phyloP scores from a whole-genome alignment of 192 early-diverging fungal genomes.

The Umbelopsis sp. region DNA sequence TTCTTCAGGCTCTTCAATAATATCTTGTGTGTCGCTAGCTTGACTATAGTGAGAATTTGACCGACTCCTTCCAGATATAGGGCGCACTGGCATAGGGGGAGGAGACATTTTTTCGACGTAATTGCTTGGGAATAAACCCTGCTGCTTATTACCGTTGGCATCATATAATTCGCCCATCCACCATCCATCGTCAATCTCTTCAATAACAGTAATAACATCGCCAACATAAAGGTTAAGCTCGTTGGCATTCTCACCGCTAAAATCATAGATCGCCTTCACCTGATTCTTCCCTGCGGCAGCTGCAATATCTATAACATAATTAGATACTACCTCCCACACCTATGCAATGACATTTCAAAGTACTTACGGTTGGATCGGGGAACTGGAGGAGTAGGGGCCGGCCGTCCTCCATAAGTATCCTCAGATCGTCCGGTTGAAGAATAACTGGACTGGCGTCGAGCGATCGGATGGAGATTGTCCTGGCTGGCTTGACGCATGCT shows the following conservation, averaged over 20 bases:
- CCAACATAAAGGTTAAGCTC: slow-evolving; percentile 84
- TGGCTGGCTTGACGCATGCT: slow-evolving; percentile 14
- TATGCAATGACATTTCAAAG: neutral
- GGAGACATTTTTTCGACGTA: slow-evolving; percentile 73
- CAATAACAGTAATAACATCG: slow-evolving; percentile 84
- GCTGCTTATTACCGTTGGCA: slow-evolving; percentile 53
- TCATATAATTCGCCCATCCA: slow-evolving; percentile 87
- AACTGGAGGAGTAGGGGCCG: slow-evolving; percentile 13
- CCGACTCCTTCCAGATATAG: slow-evolving; percentile 15
- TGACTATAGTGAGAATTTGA: slow-evolving; percentile 5
- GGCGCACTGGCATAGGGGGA: slow-evolving; percentile 35
- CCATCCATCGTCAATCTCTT: slow-evolving; percentile 94
- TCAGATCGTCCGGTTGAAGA: neutral
- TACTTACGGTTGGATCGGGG: slow-evolving; percentile 3
- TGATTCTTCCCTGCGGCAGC: slow-evolving; percentile 51
- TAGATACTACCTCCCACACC: neutral
- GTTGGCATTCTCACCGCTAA: slow-evolving; percentile 75
- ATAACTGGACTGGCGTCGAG: slow-evolving; percentile 12
- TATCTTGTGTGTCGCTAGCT: neutral
- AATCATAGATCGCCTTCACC: slow-evolving; percentile 76
- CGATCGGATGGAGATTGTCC: neutral
- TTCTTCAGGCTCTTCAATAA: slow-evolving; percentile 5
- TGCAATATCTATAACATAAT: neutral
- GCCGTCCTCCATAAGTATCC: slow-evolving; percentile 1
- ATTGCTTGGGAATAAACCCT: slow-evolving; percentile 94